Percentiles rank a stretch among this genome's conserved stretches.
These are phyloP conservation scores for Penicillium fimorum DNA, from an alignment of 495 filamentous ascomycete species.

Conservation along the genomic window DNA sequence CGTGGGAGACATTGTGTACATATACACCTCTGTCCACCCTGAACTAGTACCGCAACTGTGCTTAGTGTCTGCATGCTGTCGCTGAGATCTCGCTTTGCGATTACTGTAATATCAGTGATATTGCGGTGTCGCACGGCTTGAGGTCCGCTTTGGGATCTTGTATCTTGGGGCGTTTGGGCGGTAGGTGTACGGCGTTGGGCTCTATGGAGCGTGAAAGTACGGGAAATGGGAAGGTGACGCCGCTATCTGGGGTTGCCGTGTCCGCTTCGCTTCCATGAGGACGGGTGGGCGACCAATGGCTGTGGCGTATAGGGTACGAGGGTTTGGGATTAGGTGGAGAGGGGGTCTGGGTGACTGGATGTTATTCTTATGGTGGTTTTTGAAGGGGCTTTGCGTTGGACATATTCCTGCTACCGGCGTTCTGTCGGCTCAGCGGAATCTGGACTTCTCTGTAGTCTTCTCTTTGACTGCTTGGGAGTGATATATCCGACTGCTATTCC, in stretches of 20 bases:
- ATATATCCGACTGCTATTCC: neutral
- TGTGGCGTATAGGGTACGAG: slow-evolving; percentile 36
- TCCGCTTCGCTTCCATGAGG: slow-evolving; percentile 47
- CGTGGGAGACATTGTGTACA: slow-evolving; percentile 5
- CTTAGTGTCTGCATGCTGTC: neutral
- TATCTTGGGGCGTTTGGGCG: neutral
- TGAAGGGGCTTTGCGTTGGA: slow-evolving; percentile 8
- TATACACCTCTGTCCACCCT: neutral
- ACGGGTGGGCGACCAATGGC: slow-evolving; percentile 49
- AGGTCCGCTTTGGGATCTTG: neutral
- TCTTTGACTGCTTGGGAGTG: slow-evolving; percentile 1
- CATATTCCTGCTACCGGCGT: slow-evolving; percentile 3
- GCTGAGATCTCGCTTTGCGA: neutral
- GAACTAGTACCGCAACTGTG: neutral
- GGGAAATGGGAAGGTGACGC: slow-evolving; percentile 18
- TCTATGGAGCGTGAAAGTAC: neutral
- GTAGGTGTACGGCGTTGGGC: neutral
- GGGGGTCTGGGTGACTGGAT: neutral
- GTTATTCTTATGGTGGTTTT: neutral
- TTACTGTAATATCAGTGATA: neutral
- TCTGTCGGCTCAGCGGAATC: slow-evolving; percentile 20
- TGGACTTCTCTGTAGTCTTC: slow-evolving; percentile 12
- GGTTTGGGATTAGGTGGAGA: slow-evolving; percentile 2
- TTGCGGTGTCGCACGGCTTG: neutral
- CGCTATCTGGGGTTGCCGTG: slow-evolving; percentile 46